Evolutionary conservation across 176 grass and related monocot genomes (phyloP).

Genomic region (Avena atlantica): DNA sequence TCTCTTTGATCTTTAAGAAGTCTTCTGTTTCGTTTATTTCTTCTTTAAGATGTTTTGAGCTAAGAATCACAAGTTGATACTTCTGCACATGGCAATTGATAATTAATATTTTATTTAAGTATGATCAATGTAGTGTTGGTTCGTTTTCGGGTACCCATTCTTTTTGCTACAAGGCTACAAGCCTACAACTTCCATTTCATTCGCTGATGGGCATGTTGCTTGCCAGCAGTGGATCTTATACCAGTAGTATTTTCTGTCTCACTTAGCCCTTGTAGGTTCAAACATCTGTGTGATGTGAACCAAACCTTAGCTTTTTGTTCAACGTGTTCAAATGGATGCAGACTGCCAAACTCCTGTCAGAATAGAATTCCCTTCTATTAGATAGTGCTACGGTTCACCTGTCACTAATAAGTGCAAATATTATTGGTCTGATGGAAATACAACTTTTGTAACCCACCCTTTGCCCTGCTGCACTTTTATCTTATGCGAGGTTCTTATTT

Average conservation of each 20-base stretch:
- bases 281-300: not conserved
- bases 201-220: not conserved
- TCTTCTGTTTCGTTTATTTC: not conserved
- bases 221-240: not conserved
- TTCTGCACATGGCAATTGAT: not conserved
- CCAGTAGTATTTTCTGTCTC: not conserved
- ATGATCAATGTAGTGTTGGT: not conserved
- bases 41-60: slow-evolving; percentile 2
- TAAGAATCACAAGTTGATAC: not conserved
- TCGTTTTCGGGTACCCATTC: not conserved
- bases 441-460: not conserved
- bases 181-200: not conserved
- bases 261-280: not conserved
- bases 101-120: slow-evolving; percentile 17
- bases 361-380: not conserved
- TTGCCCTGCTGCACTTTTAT: slow-evolving; percentile 17
- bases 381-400: not conserved
- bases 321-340: not conserved
- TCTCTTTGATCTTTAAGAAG: slow-evolving; percentile 2
- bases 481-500: slow-evolving; percentile 7
- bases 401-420: slow-evolving; percentile 7
- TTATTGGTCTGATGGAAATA: not conserved
- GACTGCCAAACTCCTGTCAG: slow-evolving; percentile 20
- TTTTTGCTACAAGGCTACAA: not conserved
- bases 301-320: slow-evolving; percentile 17